Evolutionary conservation across 257 asterid species (phyloP).

Genomic region (Nicotiana obtusifolia): DNA sequence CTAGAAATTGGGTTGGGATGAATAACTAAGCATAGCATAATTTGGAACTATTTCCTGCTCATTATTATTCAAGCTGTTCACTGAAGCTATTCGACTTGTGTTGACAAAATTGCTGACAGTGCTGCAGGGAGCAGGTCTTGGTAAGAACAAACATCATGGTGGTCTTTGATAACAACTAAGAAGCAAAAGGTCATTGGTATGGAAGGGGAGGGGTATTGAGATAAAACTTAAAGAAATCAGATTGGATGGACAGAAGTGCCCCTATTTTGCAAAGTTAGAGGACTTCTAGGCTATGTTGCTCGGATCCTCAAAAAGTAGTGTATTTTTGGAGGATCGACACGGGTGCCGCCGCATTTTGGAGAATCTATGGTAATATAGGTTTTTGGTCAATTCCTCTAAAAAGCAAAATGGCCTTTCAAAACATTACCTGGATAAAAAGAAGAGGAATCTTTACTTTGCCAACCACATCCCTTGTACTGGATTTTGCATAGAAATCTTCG

Average conservation of each 20-base stretch:
- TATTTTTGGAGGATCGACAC: too few relatives aligned
- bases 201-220: neutral
- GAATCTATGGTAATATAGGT: too few relatives aligned
- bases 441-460: constrained; percentile 84
- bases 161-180: neutral
- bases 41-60: neutral
- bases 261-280: neutral
- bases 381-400: neutral
- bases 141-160: neutral
- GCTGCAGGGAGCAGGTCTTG: neutral
- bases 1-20: neutral
- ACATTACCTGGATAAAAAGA: constrained; percentile 79
- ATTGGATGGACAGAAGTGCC: neutral
- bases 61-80: neutral
- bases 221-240: neutral
- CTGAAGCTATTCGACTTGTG: constrained; percentile 3
- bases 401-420: neutral
- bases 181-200: neutral
- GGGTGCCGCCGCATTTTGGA: too few relatives aligned
- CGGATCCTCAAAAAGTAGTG: too few relatives aligned
- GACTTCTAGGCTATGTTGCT: too few relatives aligned
- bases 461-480: constrained; percentile 70
- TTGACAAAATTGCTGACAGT: neutral
- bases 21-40: constrained; percentile 26
- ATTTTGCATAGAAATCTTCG: constrained; percentile 73